Evolutionary conservation across 495 filamentous ascomycete genomes (phyloP), one percentile per base, ranked within the genome.

Genomic region (Symbiotaphrina buchneri): DNA sequence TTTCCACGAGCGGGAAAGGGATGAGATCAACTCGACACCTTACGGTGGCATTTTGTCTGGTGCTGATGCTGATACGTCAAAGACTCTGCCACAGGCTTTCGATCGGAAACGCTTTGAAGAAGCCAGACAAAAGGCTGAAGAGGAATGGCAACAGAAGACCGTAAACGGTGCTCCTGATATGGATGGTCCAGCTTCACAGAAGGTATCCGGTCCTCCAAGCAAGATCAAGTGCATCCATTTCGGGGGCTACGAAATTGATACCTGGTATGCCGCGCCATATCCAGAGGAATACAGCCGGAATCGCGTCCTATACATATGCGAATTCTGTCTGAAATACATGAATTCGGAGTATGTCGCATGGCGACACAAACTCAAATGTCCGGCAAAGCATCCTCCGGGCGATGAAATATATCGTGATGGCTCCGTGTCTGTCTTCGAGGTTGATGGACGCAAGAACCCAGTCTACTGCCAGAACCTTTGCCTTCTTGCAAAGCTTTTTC

Each of bases 291-390:
- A 95, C 55, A 94, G 82, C 43, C 71, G 81, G 40, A 94, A 95
- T 45, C 72, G 73, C 21, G 74, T 92, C 13, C 70, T 97, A 10
- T 94, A 91, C 52, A 94, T 97, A 39, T 97, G 87, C 58, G 90
- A 97, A 47, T 97, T 94, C 49, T 97, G 87, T 47, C 59, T 97
- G 28, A 95, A 95, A 48, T 97, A 97, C 55, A 93, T 97, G 84
- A 92, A 84, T 47, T 93, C 85, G 7, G 84, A 94, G 44, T 94
- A 85, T 40, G 85, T 95, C 14, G 83, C 85, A 13, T 94, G 82
- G 83, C 65, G 87, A 23, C 87, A 97, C 47, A 94, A 93, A 49
- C 47, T 58, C 43, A 97, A 97, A 58, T 97, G 87, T 42, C 76
- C 82, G 4, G 82, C 81, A 6, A 93, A 93, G 46, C 80, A 95